These are phyloP conservation scores for Aspergillus terreus DNA, from an alignment of 2,329 filamentous ascomycete genomes.

Conservation along the genomic window DNA sequence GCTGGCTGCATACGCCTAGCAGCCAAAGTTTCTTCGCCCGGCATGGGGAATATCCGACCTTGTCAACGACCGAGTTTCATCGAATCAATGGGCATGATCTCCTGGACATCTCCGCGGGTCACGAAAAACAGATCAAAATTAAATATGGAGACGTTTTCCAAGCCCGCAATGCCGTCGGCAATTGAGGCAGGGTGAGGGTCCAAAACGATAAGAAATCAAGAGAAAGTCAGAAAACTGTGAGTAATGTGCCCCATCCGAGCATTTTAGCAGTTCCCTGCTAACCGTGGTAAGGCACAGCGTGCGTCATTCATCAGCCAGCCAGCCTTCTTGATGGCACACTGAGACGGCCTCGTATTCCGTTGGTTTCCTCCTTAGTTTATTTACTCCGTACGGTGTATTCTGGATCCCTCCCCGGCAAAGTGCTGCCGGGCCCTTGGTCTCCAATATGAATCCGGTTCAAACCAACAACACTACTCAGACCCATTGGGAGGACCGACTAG, in stretches of 20 bases:
- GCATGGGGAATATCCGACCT: not conserved
- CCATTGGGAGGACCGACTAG: too few species aligned
- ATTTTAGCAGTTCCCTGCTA: conserved; percentile 6
- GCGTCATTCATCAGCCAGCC: conserved; percentile 15
- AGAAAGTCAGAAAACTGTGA: not conserved
- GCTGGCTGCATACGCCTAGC: not conserved
- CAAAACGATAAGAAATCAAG: not conserved
- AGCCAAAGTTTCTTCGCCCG: not conserved
- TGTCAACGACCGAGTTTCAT: not conserved
- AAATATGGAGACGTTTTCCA: not conserved
- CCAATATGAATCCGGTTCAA: not conserved
- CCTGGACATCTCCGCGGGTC: not conserved
- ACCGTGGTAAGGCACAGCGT: conserved; percentile 8
- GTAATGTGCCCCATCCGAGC: conserved; percentile 5
- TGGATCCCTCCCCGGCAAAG: not conserved
- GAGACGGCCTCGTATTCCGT: not conserved
- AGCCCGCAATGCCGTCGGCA: not conserved
- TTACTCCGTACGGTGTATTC: not conserved
- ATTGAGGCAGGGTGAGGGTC: not conserved
- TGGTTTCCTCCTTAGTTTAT: not conserved
- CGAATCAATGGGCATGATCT: not conserved
- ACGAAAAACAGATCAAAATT: not conserved
- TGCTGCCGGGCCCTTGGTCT: not conserved
- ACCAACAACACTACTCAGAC: not conserved
- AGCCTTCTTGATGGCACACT: not conserved